Conservation (phyloP, 202 grass and related monocot genomes). For the Brachypodium distachyon region DNA sequence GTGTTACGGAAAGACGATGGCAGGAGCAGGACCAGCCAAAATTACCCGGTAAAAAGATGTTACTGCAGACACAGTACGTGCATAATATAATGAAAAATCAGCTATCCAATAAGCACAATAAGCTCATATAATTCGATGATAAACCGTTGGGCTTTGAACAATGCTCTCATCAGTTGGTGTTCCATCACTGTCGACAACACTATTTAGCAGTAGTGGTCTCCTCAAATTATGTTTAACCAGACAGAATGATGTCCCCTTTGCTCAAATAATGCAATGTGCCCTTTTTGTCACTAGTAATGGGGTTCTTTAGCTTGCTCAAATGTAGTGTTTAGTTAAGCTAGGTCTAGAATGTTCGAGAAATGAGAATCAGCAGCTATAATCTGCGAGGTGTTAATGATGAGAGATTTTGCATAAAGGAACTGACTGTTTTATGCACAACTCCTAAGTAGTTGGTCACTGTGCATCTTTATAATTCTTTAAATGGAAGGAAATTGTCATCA, state of each 20-base stretch:
- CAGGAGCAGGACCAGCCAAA: constrained; percentile 4
- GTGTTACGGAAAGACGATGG: not conserved
- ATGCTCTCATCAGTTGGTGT: not conserved
- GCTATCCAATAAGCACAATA: not conserved
- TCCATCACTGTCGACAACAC: not conserved
- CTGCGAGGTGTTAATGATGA: not conserved
- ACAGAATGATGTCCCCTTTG: not conserved
- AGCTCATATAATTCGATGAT: not conserved
- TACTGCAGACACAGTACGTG: not conserved
- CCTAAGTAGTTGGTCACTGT: not conserved
- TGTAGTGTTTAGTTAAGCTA: not conserved
- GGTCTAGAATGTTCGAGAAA: constrained; percentile 3
- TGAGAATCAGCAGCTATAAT: constrained; percentile 1
- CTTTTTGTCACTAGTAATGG: not conserved
- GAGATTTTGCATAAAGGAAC: not conserved
- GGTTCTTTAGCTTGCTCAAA: not conserved
- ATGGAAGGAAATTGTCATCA: not conserved
- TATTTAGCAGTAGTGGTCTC: not conserved
- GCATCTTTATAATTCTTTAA: not conserved
- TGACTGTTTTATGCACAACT: not conserved
- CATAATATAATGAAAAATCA: not conserved
- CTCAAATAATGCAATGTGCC: not conserved
- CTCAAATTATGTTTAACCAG: not conserved
- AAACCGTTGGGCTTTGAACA: not conserved
- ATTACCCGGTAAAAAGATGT: not conserved